Percentiles rank a stretch among this genome's conserved stretches.
Evolutionary conservation across 2,329 filamentous ascomycete species (phyloP).

Genomic region (Fusarium guadeloupense): DNA sequence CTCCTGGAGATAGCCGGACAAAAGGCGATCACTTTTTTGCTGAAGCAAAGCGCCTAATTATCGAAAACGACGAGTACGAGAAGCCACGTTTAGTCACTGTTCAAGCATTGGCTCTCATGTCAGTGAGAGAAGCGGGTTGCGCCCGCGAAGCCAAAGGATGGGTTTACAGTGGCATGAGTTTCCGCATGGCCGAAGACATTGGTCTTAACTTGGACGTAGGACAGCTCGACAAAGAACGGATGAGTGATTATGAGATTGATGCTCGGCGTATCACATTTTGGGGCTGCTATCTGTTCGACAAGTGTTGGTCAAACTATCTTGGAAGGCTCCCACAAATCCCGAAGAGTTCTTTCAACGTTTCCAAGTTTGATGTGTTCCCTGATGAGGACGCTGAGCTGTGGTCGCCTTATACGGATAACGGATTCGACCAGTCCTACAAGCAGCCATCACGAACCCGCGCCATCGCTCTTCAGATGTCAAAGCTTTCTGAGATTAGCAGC

Average conservation of each 20-base stretch:
- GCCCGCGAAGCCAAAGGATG: slow-evolving; percentile 94
- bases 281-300: slow-evolving; percentile 98
- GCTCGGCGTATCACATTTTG: slow-evolving; percentile 92
- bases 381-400: slow-evolving; percentile 86
- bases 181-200: slow-evolving; percentile 95
- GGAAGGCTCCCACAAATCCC: slow-evolving; percentile 89
- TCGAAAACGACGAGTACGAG: slow-evolving; percentile 93
- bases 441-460: slow-evolving; percentile 87
- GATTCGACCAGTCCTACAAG: slow-evolving; percentile 74
- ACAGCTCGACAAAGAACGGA: slow-evolving; percentile 66
- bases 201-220: slow-evolving; percentile 87
- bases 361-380: slow-evolving; percentile 91
- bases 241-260: slow-evolving; percentile 86
- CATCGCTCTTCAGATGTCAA: slow-evolving; percentile 81
- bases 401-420: slow-evolving; percentile 88
- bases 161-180: slow-evolving; percentile 98
- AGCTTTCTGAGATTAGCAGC: slow-evolving; percentile 91
- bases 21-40: slow-evolving; percentile 97
- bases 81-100: slow-evolving; percentile 89
- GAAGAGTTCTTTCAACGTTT: slow-evolving; percentile 80
- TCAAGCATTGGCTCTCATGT: slow-evolving; percentile 94
- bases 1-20: slow-evolving; percentile 78
- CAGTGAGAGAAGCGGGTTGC: slow-evolving; percentile 93
- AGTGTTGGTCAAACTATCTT: slow-evolving; percentile 98
- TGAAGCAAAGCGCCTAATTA: slow-evolving; percentile 87